phyloP scores from a whole-genome alignment of 345 rosid genomes.

The Clarkia xantiana region DNA sequence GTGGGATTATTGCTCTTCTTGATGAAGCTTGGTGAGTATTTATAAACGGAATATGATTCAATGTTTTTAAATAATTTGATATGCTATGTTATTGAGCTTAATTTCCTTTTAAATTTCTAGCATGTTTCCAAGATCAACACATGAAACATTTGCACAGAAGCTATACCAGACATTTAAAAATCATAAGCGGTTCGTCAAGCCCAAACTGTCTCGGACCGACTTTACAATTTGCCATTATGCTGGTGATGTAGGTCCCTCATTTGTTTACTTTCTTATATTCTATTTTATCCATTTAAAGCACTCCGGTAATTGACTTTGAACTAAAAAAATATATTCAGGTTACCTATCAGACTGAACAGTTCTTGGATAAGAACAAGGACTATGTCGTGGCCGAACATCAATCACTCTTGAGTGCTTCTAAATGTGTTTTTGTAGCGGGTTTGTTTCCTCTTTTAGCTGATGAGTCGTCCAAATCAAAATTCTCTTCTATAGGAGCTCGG shows the following conservation, averaged over 20 bases:
- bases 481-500: slow-evolving; percentile 95
- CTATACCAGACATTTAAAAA: slow-evolving; percentile 88
- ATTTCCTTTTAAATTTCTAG: slow-evolving; percentile 27
- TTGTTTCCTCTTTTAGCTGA: slow-evolving; percentile 62
- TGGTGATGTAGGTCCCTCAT: slow-evolving; percentile 62
- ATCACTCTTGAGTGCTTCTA: slow-evolving; percentile 70
- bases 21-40: slow-evolving; percentile 94
- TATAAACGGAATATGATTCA: background rate
- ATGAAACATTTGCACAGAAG: slow-evolving; percentile 96
- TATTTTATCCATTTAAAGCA: background rate
- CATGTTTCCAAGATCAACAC: slow-evolving; percentile 97
- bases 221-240: slow-evolving; percentile 96
- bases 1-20: slow-evolving; percentile 93
- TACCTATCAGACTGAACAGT: slow-evolving; percentile 83
- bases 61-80: background rate
- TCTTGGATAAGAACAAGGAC: slow-evolving; percentile 95
- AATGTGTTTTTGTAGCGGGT: slow-evolving; percentile 65
- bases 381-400: slow-evolving; percentile 98
- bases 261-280: background rate
- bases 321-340: slow-evolving; percentile 29
- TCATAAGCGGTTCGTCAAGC: slow-evolving; percentile 81
- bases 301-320: background rate
- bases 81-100: background rate
- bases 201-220: slow-evolving; percentile 84
- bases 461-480: slow-evolving; percentile 85